Base-by-base conservation (phyloP, 768 basidiomycete species). In the Coprinopsis cinerea region DNA sequence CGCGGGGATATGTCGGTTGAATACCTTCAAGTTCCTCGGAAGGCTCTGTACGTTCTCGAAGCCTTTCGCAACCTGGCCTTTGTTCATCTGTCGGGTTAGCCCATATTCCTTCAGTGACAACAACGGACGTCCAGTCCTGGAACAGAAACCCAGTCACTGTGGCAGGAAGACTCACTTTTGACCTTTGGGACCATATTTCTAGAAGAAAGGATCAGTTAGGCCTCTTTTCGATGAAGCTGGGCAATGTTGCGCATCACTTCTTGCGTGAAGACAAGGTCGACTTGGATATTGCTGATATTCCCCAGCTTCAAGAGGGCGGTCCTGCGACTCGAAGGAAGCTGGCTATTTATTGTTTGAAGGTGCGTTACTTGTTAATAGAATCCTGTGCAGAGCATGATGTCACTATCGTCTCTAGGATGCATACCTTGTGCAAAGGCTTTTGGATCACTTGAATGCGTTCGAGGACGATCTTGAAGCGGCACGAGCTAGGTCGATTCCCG, bases 311-410 rank as follows among this genome's bases (percentile, higher is more conserved):
- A 22, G 34, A 18, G 3, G 46, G 34, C 7, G 34, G 20, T 17
- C 25, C 44, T 4, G 46, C 34, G 4, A 20, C 46, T 4, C 14
- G 46, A 23, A 34, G 34, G 46, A 18, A 22, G 14, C 17, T 47
- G 34, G 46, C 46, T 13, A 20, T 35, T 11, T 47, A 47, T 24
- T 47, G 46, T 25, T 25, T 47, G 17, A 32, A 47, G 18, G 46
- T 35, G 13, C n/a, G 46, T 28, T 43, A 14, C 17, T 39, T 39
- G 37, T 17, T 10, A 32, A 15, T 32, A 32, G 9, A 10, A 39
- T 9, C 18, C 7, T 14, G 13, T 10, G 9, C 10, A 20, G 10
- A 6, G 37, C 13, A 6, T 39, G 13, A 13, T 39, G 10, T 39
- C 18, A 39, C 37, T 39, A 20, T 14, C 37, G 30, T 34, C 9